Evolutionary conservation across 768 basidiomycete genomes (phyloP).

Genomic region (Russula lepida): DNA sequence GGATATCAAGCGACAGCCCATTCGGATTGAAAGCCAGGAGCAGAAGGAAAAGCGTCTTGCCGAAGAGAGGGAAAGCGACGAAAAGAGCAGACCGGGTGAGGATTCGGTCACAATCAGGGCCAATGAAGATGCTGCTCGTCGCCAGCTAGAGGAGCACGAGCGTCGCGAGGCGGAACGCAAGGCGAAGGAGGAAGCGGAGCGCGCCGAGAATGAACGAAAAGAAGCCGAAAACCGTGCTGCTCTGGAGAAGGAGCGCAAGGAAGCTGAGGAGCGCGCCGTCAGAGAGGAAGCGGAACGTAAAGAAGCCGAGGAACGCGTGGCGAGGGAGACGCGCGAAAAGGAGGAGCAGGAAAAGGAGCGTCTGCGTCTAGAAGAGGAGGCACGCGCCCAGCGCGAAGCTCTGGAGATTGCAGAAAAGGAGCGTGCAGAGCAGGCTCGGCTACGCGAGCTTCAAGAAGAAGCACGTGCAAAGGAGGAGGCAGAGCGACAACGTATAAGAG

Average conservation of each 20-base stretch:
- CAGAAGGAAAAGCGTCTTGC: constrained; percentile 43
- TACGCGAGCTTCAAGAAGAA: constrained; percentile 22
- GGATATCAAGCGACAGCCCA: constrained; percentile 25
- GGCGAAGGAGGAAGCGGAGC: constrained; percentile 36
- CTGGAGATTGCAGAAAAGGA: constrained; percentile 37
- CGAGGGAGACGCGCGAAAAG: constrained; percentile 19
- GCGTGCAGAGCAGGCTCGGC: constrained; percentile 33
- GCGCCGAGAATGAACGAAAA: constrained; percentile 28
- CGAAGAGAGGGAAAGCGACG: constrained; percentile 38
- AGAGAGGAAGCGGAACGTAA: constrained; percentile 35
- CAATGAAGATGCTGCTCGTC: constrained; percentile 25
- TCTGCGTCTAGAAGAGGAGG: constrained; percentile 10
- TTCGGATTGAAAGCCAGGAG: constrained; percentile 61
- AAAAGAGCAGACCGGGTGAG: constrained; percentile 32
- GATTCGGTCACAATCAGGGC: constrained; percentile 17
- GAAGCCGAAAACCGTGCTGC: constrained; percentile 23
- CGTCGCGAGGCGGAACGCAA: constrained; percentile 33
- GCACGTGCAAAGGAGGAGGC: constrained; percentile 23
- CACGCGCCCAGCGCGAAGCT: constrained; percentile 28
- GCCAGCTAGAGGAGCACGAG: constrained; percentile 26
- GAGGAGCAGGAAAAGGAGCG: constrained; percentile 25
- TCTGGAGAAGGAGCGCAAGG: constrained; percentile 25
- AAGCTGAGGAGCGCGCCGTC: constrained; percentile 29
- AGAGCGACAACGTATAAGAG: constrained; percentile 28
- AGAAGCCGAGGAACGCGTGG: constrained; percentile 33